Base-by-base conservation (phyloP, 768 basidiomycete genomes). In the Boletus bicolor region DNA sequence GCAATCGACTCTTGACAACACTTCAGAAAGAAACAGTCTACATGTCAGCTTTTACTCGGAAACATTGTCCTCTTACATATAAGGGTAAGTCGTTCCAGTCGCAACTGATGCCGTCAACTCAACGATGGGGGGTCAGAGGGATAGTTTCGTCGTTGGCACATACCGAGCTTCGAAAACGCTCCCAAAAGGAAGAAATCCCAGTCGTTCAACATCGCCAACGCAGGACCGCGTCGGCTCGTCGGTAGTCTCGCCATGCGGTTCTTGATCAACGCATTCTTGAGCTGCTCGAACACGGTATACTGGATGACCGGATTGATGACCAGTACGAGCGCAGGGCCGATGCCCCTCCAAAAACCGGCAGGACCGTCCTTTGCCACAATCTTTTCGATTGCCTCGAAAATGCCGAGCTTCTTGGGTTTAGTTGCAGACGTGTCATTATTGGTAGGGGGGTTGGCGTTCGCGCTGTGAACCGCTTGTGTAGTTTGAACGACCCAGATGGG, bases 401-500 rank as follows among this genome's bases (percentile, higher is more conserved):
- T 77, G 12, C 85, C 80, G 24, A 86, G 80, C 60, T 85, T 87
- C 72, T 75, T 79, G 45, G 73, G 68, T 57, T 82, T 84, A 66
- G 67, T 55, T 11, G 70, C 60, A 38, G 73, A 62, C 9, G 70
- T 38, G 42, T 75, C 73, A 7, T 24, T 24, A 24, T 28, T 28
- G 28, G 28, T 6, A 28, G 70, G 38, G n/a, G 59, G 49, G 11
- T 57, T 39, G 37, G 61, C 30, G 49, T 77, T 67, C 71, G 84
- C 71, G 35, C 82, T 84, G 48, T 77, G 80, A 34, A 89, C 86
- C 9, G 89, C 86, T 69, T 96, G 93, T 8, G 87, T 87, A 6
- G 93, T 93, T 69, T 98, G 94, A 21, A 98, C 79, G 46, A 97
- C 93, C 97, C 97, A 99, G 57, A 98, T 88, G 3, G 96, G 96